phyloP scores from a whole-genome alignment of 108 stramenopile species.

The Cyclostephanos invisitatus region DNA sequence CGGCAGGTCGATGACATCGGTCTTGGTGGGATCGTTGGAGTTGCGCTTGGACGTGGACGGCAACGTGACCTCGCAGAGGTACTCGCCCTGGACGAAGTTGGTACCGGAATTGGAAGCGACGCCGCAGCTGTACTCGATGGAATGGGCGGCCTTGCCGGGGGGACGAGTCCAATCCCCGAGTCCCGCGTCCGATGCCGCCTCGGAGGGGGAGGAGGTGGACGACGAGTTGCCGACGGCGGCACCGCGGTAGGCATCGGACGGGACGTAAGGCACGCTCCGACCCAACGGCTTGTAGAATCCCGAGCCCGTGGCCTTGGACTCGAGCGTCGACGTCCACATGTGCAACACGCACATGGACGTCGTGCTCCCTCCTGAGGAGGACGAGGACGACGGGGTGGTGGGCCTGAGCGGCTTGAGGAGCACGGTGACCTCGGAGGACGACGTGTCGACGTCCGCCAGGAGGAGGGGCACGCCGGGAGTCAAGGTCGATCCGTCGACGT shows the following conservation, averaged over 20 bases:
- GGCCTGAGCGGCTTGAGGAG: slow-evolving; percentile 18
- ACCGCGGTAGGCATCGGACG: neutral
- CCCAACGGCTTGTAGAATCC: slow-evolving; percentile 32
- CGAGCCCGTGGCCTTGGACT: neutral
- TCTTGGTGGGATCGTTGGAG: slow-evolving; percentile 3
- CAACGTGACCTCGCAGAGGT: slow-evolving; percentile 38
- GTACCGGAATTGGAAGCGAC: slow-evolving; percentile 33
- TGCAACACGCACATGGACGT: slow-evolving; percentile 37
- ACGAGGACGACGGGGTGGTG: neutral
- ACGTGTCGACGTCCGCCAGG: slow-evolving; percentile 19
- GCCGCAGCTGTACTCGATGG: slow-evolving; percentile 21
- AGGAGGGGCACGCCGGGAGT: slow-evolving; percentile 24
- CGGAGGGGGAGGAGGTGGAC: too few species aligned
- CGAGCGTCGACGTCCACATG: slow-evolving; percentile 12
- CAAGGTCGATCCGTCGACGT: slow-evolving; percentile 13
- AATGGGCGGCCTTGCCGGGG: slow-evolving; percentile 9
- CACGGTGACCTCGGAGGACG: slow-evolving; percentile 16
- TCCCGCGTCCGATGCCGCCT: too few species aligned
- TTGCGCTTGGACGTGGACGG: slow-evolving; percentile 17
- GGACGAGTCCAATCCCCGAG: slow-evolving; percentile 26
- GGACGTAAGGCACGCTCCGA: neutral
- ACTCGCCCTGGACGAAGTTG: slow-evolving; percentile 26
- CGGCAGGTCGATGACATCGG: slow-evolving; percentile 11
- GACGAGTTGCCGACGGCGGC: neutral
- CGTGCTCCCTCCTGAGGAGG: neutral